A percentile compares a stretch with the other conserved stretches of the same genome.
Conservation (phyloP, 768 basidiomycete genomes). For the Lactarius indigo region DNA sequence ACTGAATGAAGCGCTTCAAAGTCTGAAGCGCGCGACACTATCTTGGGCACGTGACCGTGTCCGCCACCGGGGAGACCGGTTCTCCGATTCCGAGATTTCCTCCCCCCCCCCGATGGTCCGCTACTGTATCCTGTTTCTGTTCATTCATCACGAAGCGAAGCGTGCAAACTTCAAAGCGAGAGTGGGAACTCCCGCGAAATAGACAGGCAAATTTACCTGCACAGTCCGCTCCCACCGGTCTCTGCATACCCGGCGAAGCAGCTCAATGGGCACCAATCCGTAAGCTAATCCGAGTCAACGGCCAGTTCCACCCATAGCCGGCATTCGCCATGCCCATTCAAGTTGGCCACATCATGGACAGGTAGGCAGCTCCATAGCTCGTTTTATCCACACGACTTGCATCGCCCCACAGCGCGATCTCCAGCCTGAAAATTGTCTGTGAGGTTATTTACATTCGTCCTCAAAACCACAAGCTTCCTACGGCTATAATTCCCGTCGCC, state of each 20-base stretch:
- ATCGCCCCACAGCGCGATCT: background rate
- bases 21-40: background rate
- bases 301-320: too few species aligned
- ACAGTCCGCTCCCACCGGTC: background rate
- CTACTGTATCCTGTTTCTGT: background rate
- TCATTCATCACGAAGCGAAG: background rate
- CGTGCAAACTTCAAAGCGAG: background rate
- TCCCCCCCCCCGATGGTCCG: too few species aligned
- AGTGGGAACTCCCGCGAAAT: background rate
- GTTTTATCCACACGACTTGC: background rate
- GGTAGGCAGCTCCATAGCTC: background rate
- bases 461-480: background rate
- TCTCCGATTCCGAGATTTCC: background rate
- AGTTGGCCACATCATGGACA: background rate
- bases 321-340: background rate
- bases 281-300: too few species aligned
- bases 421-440: background rate
- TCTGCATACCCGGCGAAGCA: background rate
- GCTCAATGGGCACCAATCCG: background rate
- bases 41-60: background rate
- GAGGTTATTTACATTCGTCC: background rate
- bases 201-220: background rate
- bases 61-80: background rate
- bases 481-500: background rate
- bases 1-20: background rate